Conservation (phyloP, 257 asterid species). For the Gentiana macrophylla region DNA sequence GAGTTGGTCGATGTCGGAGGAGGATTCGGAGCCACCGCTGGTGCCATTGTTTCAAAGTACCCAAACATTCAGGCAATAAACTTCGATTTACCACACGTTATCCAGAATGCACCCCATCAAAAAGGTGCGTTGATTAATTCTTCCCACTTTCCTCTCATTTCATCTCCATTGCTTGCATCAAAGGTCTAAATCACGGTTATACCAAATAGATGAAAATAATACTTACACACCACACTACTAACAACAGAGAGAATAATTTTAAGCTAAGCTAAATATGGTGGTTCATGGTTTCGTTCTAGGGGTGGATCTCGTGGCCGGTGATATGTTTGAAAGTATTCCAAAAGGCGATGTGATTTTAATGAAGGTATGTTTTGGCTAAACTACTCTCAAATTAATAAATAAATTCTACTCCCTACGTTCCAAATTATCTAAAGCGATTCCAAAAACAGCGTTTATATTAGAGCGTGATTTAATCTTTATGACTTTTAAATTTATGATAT, state of each 20-base stretch:
- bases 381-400: no score
- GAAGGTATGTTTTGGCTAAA: not conserved
- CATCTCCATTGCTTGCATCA: no score
- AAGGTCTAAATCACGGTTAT: no score
- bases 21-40: slow-evolving; percentile 13
- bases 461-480: no score
- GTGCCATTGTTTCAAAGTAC: slow-evolving; percentile 9
- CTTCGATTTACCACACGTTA: slow-evolving; percentile 22
- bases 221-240: no score
- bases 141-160: not conserved
- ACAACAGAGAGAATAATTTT: no score
- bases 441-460: no score
- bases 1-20: slow-evolving; percentile 25
- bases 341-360: slow-evolving; percentile 6
- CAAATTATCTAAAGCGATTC: no score
- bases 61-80: slow-evolving; percentile 11
- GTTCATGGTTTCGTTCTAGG: not conserved
- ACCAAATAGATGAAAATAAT: no score
- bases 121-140: not conserved
- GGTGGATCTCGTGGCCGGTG: not conserved
- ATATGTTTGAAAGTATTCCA: slow-evolving; percentile 7
- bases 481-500: no score
- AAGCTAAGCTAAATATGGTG: no score
- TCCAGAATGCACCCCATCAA: slow-evolving; percentile 12
- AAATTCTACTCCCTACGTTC: no score